These are phyloP conservation scores for Puccinia horiana DNA, from an alignment of 1,284 basidiomycete genomes.

Conservation along the genomic window DNA sequence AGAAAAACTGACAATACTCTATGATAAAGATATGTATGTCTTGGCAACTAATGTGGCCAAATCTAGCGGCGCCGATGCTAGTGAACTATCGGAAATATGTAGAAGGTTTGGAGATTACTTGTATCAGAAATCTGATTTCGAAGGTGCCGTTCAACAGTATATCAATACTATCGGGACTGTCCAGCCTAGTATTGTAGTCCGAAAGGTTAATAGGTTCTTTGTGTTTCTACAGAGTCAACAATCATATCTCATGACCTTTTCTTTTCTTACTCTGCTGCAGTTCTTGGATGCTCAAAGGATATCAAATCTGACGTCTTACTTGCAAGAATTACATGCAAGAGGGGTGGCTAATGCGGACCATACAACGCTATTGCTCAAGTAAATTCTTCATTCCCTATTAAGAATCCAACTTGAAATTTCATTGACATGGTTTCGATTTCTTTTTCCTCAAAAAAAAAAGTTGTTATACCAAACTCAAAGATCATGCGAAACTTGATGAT, in stretches of 20 bases:
- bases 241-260: neutral
- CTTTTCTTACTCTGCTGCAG: conserved; percentile 61
- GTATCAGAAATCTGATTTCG: conserved; percentile 87
- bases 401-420: neutral
- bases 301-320: conserved; percentile 87
- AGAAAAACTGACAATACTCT: conserved; percentile 77
- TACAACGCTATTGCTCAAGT: conserved; percentile 86
- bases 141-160: conserved; percentile 88
- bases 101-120: conserved; percentile 87
- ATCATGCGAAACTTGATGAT: conserved; percentile 79
- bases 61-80: conserved; percentile 61
- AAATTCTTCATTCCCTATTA: neutral
- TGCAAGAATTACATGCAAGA: conserved; percentile 88
- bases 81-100: conserved; percentile 80
- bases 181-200: conserved; percentile 92
- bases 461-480: conserved; percentile 95
- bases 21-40: conserved; percentile 65
- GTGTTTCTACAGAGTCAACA: neutral
- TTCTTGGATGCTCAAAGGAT: conserved; percentile 96
- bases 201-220: conserved; percentile 68
- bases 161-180: conserved; percentile 83
- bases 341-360: conserved; percentile 93
- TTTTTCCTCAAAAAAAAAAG: conserved; percentile 53
- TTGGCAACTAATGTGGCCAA: conserved; percentile 72
- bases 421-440: neutral